phyloP scores from a whole-genome alignment of 1,284 basidiomycete genomes.

The Ustilago tritici region DNA sequence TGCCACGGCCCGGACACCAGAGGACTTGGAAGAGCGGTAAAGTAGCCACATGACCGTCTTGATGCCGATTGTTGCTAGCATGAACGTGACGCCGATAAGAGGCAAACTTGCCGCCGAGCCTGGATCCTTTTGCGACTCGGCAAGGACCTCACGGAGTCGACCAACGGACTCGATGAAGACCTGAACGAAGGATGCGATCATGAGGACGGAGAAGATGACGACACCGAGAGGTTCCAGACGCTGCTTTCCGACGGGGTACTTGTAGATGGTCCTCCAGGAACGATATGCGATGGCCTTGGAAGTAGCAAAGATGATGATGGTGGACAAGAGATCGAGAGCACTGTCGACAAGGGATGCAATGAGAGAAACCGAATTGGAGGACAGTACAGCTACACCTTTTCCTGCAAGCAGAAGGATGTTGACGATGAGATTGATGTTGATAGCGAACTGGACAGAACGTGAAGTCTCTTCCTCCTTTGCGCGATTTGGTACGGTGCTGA shows the following conservation, averaged over 20 bases:
- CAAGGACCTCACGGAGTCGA: slow-evolving; percentile 60
- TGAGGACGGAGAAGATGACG: slow-evolving; percentile 74
- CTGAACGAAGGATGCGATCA: slow-evolving; percentile 72
- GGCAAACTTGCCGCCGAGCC: slow-evolving; percentile 59
- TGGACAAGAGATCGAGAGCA: slow-evolving; percentile 74
- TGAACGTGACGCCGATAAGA: slow-evolving; percentile 68
- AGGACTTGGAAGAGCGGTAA: slow-evolving; percentile 69
- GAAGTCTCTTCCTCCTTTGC: slow-evolving; percentile 62
- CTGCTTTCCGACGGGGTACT: slow-evolving; percentile 73
- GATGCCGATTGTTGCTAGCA: slow-evolving; percentile 74
- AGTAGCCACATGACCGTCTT: slow-evolving; percentile 72
- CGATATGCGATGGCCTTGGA: slow-evolving; percentile 63
- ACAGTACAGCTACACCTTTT: slow-evolving; percentile 73
- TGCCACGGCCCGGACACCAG: slow-evolving; percentile 69
- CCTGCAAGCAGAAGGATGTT: slow-evolving; percentile 73
- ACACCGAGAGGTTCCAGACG: slow-evolving; percentile 72
- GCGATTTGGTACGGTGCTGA: slow-evolving; percentile 64
- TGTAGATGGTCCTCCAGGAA: slow-evolving; percentile 63
- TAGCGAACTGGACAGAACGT: slow-evolving; percentile 60
- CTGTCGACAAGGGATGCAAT: slow-evolving; percentile 74
- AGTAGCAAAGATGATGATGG: slow-evolving; percentile 70
- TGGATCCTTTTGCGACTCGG: slow-evolving; percentile 53
- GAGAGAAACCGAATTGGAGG: slow-evolving; percentile 74
- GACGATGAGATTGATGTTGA: slow-evolving; percentile 68
- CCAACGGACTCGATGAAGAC: slow-evolving; percentile 65